Base-by-base conservation (phyloP, 179 eudicot genomes). In the Beta lomatogona region DNA sequence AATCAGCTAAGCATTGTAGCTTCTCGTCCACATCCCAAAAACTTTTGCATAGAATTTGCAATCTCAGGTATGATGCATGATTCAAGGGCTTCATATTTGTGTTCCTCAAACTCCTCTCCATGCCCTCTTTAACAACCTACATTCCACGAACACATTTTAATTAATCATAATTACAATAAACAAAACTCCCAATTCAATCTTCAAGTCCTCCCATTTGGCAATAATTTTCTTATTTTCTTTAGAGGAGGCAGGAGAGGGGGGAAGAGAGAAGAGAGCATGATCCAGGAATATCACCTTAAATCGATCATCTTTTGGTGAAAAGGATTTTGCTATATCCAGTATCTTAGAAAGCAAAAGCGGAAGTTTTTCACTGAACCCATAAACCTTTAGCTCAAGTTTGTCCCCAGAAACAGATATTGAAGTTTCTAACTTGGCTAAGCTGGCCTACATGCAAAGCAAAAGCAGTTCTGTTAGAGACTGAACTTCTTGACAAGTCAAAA, bases 321-420 rank as follows among this genome's bases (percentile, higher is more conserved):
- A 96, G 64, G 92, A 87, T 84, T 86, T 96, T 45, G 91, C 88
- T 45, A 85, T 81, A 67, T 87, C 87, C 88, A 96, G 81, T 82
- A 96, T 85, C 90, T 92, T 94, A 41, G 92, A 85, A 80, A 96
- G 80, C 71, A 96, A 90, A 80, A 90, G 89, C 55, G 92, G 91
- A 82, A 96, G 97, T 86, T 94, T 96, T 86, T 96, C 97, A 88
- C 89, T 94, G 87, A 92, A 96, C 50, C 99, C 99, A 83, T 93
- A 92, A 63, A 96, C 88, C 93, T 92, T 96, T 44, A 96, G 86
- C 90, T 96, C 97, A 78, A 96, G 89, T 87, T 90, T 91, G 85
- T 96, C 99, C 53, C 97, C 87, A 73, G 76, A 83, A 80, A 94
- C 80, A 73, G 98, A 94, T 78, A 96, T 89, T 69, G 98, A 96